phyloP scores from a whole-genome alignment of 2,329 filamentous ascomycete genomes.

The Ambrosiella cleistominuta region DNA sequence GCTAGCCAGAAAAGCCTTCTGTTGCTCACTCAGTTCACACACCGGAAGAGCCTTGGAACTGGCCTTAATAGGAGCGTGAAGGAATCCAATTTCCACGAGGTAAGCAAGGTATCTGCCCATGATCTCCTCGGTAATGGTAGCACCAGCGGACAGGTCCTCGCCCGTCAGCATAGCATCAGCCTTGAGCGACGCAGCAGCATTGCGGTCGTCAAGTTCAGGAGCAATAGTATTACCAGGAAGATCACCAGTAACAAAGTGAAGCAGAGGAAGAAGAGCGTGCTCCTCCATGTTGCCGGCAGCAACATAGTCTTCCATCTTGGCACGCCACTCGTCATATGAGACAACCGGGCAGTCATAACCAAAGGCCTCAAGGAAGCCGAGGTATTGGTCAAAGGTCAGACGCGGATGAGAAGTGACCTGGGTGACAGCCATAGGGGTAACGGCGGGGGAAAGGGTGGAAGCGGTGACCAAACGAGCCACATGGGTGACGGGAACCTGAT shows the following conservation, averaged over 20 bases:
- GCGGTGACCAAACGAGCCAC: slow-evolving; percentile 69
- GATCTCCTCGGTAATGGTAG: slow-evolving; percentile 36
- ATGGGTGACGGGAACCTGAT: slow-evolving; percentile 73
- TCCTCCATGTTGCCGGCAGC: slow-evolving; percentile 18
- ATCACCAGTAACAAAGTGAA: slow-evolving; percentile 53
- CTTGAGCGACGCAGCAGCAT: slow-evolving; percentile 39
- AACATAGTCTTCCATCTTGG: slow-evolving; percentile 23
- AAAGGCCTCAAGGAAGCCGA: slow-evolving; percentile 52
- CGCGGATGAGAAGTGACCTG: slow-evolving; percentile 70
- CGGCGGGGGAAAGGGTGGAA: slow-evolving; percentile 45
- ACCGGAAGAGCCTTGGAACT: slow-evolving; percentile 25
- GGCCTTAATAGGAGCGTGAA: slow-evolving; percentile 25
- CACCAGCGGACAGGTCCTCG: slow-evolving; percentile 30
- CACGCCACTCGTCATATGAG: slow-evolving; percentile 51
- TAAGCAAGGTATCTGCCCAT: slow-evolving; percentile 45
- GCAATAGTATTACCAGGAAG: slow-evolving; percentile 50
- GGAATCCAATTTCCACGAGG: slow-evolving; percentile 39
- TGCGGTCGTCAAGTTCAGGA: slow-evolving; percentile 47
- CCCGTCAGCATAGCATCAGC: slow-evolving; percentile 33
- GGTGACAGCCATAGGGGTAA: slow-evolving; percentile 30
- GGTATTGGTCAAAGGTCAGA: slow-evolving; percentile 59
- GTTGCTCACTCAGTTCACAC: slow-evolving; percentile 22
- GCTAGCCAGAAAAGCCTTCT: slow-evolving; percentile 10
- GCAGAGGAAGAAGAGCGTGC: slow-evolving; percentile 38
- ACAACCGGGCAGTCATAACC: slow-evolving; percentile 54